Percentiles rank a stretch among this genome's conserved stretches.
Conservation (phyloP, 1,284 basidiomycete genomes). For the Phellinidium pouzarii region DNA sequence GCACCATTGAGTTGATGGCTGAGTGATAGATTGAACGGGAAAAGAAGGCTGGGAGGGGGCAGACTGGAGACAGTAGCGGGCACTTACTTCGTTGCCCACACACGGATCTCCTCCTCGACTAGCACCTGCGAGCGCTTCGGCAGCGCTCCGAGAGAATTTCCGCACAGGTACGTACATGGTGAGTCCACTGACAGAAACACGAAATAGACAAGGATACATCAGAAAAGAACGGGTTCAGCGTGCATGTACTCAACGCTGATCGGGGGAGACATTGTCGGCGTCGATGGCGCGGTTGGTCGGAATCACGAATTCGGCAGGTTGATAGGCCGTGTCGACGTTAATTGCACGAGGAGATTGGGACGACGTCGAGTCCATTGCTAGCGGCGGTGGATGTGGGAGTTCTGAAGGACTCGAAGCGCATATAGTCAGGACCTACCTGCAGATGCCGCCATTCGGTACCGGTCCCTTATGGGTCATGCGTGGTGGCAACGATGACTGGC, state of each 20-base stretch:
- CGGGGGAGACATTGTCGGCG: not conserved
- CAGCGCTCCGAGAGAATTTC: conserved; percentile 89
- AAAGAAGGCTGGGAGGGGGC: conserved; percentile 3
- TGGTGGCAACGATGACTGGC: not conserved
- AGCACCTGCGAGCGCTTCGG: conserved; percentile 68
- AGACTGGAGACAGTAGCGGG: conserved; percentile 12
- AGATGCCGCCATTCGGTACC: not conserved
- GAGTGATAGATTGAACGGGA: not conserved
- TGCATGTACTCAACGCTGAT: conserved; percentile 9
- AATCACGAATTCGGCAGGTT: conserved; percentile 9
- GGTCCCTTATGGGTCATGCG: no score
- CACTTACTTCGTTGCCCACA: conserved; percentile 78
- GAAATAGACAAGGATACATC: conserved; percentile 16
- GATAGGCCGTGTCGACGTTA: not conserved
- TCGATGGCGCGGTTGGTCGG: conserved; percentile 14
- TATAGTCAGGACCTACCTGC: not conserved
- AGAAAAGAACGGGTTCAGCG: not conserved
- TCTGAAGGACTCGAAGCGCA: not conserved
- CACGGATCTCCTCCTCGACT: conserved; percentile 78
- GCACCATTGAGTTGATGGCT: not conserved
- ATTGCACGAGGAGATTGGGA: not conserved
- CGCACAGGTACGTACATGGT: conserved; percentile 83
- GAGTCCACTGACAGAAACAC: conserved; percentile 38
- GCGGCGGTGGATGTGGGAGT: not conserved
- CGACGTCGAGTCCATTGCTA: not conserved